phyloP scores from a whole-genome alignment of 192 early-diverging fungal species.

The Phycomyces nitens region DNA sequence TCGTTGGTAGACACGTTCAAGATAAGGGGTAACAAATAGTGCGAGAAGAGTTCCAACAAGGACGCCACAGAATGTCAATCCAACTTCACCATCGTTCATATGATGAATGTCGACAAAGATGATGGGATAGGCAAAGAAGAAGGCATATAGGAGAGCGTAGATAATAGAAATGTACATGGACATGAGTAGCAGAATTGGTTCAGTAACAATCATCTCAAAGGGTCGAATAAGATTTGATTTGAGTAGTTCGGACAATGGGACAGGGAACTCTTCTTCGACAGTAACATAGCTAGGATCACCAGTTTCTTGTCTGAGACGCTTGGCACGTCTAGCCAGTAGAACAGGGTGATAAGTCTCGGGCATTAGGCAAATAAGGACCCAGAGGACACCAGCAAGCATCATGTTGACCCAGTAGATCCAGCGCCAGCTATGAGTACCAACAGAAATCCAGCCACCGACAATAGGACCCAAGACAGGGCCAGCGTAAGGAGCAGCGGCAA shows the following conservation, averaged over 20 bases:
- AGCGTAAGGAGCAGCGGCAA: constrained; percentile 28
- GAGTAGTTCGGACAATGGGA: constrained; percentile 15
- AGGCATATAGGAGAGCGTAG: constrained; percentile 27
- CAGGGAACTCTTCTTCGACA: constrained; percentile 26
- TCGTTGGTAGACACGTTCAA: constrained; percentile 18
- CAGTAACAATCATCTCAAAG: constrained; percentile 25
- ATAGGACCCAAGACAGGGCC: constrained; percentile 29
- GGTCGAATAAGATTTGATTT: constrained; percentile 22
- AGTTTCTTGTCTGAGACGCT: constrained; percentile 16
- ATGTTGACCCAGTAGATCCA: constrained; percentile 36
- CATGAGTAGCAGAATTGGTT: constrained; percentile 29
- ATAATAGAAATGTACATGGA: constrained; percentile 29
- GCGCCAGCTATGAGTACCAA: constrained; percentile 25
- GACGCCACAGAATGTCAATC: constrained; percentile 27
- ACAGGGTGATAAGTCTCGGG: constrained; percentile 24
- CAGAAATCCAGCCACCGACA: constrained; percentile 29
- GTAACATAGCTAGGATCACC: constrained; percentile 25
- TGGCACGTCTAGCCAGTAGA: constrained; percentile 17
- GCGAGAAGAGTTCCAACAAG: constrained; percentile 23
- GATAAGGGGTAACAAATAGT: constrained; percentile 17
- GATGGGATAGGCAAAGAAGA: constrained; percentile 33
- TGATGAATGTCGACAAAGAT: constrained; percentile 24
- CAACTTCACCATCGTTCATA: constrained; percentile 32
- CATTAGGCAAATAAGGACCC: constrained; percentile 18
- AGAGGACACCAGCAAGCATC: constrained; percentile 25